Conservation (phyloP, 441 rosid genomes). For the Syzygium malaccense region DNA sequence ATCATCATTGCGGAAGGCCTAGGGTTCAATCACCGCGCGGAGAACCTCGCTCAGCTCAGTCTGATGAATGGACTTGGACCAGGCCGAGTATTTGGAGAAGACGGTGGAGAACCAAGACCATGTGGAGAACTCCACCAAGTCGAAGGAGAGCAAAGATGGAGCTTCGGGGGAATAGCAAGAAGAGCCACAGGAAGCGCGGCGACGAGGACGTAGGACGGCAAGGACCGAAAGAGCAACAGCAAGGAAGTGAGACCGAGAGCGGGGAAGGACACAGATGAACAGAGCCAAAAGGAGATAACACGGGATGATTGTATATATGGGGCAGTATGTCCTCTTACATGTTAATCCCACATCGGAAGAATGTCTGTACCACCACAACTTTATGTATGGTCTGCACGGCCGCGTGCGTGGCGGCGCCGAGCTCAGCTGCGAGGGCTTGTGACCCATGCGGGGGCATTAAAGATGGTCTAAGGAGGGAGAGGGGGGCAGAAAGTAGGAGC, state of each 20-base stretch:
- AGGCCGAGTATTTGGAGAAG: not conserved
- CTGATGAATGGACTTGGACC: not conserved
- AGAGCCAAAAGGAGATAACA: not conserved
- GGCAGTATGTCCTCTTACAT: not conserved
- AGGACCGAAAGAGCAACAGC: too few species aligned
- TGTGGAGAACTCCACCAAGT: not conserved
- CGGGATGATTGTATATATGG: not conserved
- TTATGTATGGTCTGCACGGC: not conserved
- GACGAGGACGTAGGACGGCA: too few species aligned
- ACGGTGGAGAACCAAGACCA: not conserved
- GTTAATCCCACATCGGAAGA: not conserved
- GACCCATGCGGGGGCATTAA: not conserved
- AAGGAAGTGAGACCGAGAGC: too few species aligned
- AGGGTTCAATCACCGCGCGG: not conserved
- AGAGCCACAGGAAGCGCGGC: not conserved
- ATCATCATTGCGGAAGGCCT: not conserved
- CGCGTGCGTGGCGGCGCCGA: rapidly evolving
- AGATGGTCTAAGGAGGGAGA: too few species aligned
- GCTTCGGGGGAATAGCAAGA: not conserved
- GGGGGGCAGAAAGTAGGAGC: too few species aligned
- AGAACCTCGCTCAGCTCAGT: not conserved
- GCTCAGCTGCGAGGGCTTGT: not conserved
- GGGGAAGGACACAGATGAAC: not conserved
- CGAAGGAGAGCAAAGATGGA: not conserved
- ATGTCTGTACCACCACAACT: too few species aligned